Evolutionary conservation across 441 rosid species (phyloP).

Genomic region (Populus tomentosa): DNA sequence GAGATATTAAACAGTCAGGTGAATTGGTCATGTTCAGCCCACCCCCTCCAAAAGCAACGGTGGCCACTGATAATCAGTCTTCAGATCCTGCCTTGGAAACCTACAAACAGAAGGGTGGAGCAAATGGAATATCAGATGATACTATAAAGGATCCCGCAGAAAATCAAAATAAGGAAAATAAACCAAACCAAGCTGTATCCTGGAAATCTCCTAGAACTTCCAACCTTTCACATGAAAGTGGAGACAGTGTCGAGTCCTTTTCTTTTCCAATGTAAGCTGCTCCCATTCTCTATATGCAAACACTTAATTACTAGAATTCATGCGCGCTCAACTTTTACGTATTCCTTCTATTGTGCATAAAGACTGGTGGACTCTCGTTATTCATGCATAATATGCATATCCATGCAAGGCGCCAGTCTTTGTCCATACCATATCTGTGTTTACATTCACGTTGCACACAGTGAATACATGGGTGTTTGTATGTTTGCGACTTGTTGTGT

Average conservation of each 20-base stretch:
- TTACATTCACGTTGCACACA: background rate
- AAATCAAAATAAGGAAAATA: slow-evolving; percentile 12
- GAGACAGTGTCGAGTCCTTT: slow-evolving; percentile 35
- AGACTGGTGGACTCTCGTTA: background rate
- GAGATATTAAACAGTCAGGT: slow-evolving; percentile 28
- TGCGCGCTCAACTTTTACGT: background rate
- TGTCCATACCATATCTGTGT: background rate
- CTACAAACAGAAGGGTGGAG: slow-evolving; percentile 23
- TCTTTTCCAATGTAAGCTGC: slow-evolving; percentile 50
- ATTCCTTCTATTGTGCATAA: background rate
- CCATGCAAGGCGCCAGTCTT: background rate
- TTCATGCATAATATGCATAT: background rate
- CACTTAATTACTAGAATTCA: background rate
- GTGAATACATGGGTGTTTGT: background rate
- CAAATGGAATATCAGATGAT: slow-evolving; percentile 7
- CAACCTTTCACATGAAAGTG: slow-evolving; percentile 32
- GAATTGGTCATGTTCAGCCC: slow-evolving; percentile 41
- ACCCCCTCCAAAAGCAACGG: slow-evolving; percentile 18
- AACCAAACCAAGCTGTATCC: slow-evolving; percentile 12
- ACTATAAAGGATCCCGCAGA: slow-evolving; percentile 5
- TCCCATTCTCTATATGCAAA: background rate
- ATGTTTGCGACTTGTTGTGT: background rate
- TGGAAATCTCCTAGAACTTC: slow-evolving; percentile 29
- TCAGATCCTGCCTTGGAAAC: slow-evolving; percentile 16
- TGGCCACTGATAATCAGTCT: slow-evolving; percentile 9